Conservation (phyloP, 2,329 filamentous ascomycete species). For the Trichophyton rubrum region DNA sequence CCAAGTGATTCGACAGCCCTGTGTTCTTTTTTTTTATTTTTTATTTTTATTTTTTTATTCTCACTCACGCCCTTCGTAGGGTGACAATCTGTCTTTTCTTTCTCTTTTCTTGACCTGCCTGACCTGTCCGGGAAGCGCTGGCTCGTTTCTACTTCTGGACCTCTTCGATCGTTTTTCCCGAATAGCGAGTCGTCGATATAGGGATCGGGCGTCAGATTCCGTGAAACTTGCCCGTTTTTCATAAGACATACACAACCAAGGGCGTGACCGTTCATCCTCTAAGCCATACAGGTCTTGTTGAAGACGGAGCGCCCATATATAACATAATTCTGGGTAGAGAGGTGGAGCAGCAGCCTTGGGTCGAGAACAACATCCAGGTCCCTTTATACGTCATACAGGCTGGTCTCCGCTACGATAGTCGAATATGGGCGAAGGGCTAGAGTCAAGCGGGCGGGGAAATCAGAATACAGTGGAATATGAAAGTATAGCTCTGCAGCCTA, state of each 20-base stretch:
- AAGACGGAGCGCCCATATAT: background rate
- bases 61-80: background rate
- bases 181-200: background rate
- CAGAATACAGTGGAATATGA: background rate
- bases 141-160: background rate
- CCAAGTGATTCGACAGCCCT: background rate
- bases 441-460: background rate
- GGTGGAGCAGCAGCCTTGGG: background rate
- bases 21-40: background rate
- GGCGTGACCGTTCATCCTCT: background rate
- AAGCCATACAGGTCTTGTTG: background rate
- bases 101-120: background rate
- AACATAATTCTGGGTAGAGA: background rate
- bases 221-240: background rate
- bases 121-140: background rate
- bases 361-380: background rate
- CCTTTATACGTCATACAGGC: background rate
- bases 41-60: too few relatives aligned
- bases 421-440: background rate
- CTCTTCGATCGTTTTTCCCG: background rate
- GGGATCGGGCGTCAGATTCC: background rate
- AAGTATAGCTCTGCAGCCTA: background rate
- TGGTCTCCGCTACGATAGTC: background rate
- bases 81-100: background rate
- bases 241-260: background rate